A percentile compares a stretch with the other conserved stretches of the same genome.
These are phyloP conservation scores for Buddleja alternifolia DNA, from an alignment of 257 asterid species.

Conservation along the genomic window DNA sequence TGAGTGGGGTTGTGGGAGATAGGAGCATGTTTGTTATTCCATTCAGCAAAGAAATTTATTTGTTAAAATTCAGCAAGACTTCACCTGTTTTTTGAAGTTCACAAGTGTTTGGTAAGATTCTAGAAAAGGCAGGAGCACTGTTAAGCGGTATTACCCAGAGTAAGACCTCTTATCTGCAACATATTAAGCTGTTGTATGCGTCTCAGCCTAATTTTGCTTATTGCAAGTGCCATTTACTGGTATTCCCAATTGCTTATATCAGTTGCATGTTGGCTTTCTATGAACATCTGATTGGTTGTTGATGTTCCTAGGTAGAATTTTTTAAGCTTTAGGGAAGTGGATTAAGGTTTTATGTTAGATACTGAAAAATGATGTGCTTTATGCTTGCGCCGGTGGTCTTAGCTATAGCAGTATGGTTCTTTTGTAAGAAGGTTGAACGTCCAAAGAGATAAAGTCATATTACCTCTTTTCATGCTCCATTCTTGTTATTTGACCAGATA, in stretches of 20 bases:
- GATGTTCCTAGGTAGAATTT: background rate
- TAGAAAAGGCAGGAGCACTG: background rate
- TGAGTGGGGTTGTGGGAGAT: too few species aligned
- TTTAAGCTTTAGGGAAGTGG: background rate
- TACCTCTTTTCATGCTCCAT: background rate
- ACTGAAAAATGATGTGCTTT: background rate
- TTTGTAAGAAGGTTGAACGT: background rate
- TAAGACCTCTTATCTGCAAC: background rate
- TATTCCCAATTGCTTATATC: background rate
- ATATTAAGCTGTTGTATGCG: conserved; percentile 11
- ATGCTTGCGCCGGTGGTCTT: background rate
- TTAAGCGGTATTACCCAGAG: background rate
- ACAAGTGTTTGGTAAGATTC: background rate
- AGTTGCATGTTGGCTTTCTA: background rate
- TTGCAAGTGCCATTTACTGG: background rate
- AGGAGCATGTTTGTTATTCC: background rate
- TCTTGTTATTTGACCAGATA: background rate
- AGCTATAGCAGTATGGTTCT: background rate
- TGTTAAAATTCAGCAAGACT: background rate
- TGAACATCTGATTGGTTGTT: background rate
- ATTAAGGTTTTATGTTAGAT: background rate
- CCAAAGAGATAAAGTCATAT: background rate
- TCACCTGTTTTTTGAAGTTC: background rate
- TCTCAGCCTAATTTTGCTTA: conserved; percentile 4
- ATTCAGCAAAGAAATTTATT: background rate